Evolutionary conservation across 306 rosid species (phyloP).

Genomic region (Crotalaria pallida): DNA sequence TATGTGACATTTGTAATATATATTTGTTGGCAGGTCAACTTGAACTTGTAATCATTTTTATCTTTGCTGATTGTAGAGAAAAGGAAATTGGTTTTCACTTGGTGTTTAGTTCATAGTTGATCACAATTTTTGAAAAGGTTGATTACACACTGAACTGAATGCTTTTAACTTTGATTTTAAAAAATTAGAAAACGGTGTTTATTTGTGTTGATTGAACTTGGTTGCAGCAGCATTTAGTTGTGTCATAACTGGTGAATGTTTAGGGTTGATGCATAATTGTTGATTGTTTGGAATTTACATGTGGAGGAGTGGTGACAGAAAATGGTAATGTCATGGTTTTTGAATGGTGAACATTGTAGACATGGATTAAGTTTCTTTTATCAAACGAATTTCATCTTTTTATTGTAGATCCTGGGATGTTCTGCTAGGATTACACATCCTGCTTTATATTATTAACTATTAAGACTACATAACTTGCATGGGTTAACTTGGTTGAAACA

Average conservation of each 20-base stretch:
- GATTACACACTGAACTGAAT: neutral
- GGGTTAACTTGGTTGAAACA: neutral
- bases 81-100: neutral
- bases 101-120: neutral
- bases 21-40: conserved; percentile 6
- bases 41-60: neutral
- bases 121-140: conserved; percentile 1
- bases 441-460: neutral
- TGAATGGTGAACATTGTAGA: neutral
- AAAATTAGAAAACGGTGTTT: neutral
- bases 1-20: conserved; percentile 22
- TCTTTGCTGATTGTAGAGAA: neutral
- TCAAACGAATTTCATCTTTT: neutral
- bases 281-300: neutral
- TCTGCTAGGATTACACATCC: neutral
- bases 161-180: neutral
- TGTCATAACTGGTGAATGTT: neutral
- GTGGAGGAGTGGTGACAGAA: neutral
- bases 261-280: neutral
- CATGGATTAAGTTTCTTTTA: neutral
- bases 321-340: neutral
- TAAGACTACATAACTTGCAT: neutral
- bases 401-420: neutral
- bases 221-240: neutral
- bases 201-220: neutral